Base-by-base conservation (phyloP, 2,329 filamentous ascomycete species). In the Verticillium longisporum region DNA sequence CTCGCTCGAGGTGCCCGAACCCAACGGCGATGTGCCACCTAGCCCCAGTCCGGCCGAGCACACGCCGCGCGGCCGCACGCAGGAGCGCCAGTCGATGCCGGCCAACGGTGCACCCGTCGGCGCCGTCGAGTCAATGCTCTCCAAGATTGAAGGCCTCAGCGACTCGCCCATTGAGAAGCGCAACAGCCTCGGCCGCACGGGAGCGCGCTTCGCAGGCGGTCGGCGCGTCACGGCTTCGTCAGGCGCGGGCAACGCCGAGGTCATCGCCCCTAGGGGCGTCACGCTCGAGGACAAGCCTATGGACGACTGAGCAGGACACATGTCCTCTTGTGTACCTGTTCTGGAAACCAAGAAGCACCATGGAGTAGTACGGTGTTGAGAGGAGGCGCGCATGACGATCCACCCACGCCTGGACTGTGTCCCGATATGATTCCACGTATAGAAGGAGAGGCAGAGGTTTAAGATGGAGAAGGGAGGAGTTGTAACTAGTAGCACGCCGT, bases 1-100 rank as follows among this genome's bases (percentile, higher is more conserved):
- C 56, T 95, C 91, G 70, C 83, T 97, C 2, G 92, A 96, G 68
- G 92, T 97, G 2, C 93, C 93, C 3, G 84, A 59, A 14, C 41
- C 33, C 21, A 36, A 84, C 56, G 83, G 78, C 62, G 80, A 83
- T 50, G 76, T 79, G 33, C 70, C 62, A 71, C 41, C 41, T 21
- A n/a, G 15, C 41, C 77, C 66, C 71, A 80, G 66, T 68, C 73
- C 56, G 57, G 69, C 64, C 68, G 75, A 74, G 63, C 67, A 57
- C 13, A 36, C 34, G 56, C 14, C 41, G 11, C 57, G 57, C 32
- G 57, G 57, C 38, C 41, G 57, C 32, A 31, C 57, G 2, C 31
- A 45, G 31, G 57, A 59, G 41, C 41, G 57, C 32, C 33, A 33
- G 32, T 59, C 57, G 9, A 45, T 54, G 45, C 57, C 57, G 7